Evolutionary conservation across 352 stramenopile genomes (phyloP), one percentile per base, ranked within the genome.

Genomic region (Pythium aphanidermatum): DNA sequence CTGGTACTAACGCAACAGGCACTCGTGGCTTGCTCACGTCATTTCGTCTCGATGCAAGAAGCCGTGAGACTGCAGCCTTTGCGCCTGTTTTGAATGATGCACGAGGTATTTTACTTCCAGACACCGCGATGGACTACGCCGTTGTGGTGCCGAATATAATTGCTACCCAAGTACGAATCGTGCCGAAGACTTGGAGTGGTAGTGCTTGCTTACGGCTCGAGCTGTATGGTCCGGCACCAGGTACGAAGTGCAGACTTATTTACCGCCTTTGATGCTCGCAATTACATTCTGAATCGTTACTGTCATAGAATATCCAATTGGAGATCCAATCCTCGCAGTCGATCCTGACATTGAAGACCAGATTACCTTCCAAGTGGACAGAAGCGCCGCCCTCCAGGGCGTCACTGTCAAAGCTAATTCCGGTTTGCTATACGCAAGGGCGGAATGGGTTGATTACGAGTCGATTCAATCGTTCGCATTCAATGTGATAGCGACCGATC

Each of bases 131-230:
- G 21, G 8, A 17, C 3, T 58, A 58, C 42, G 31, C 23, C n/a
- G 49, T 60, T 8, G 19, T 46, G 3, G n/a, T 65, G 3, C 56
- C 46, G 7, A 79, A 74, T 24, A 8, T 74, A 3, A 49, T 65
- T 16, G 63, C 64, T 10, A 55, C 40, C 4, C 42, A 79, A 21
- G 14, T 84, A 9, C 56, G 67, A 11, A 51, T 84, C 34, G 58
- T 77, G n/a, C 69, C 72, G 0, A 41, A 57, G 0, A 37, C n/a
- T 8, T 84, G 68, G 66, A 30, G 26, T 2, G 69, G 65, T 8
- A 51, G 38, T 5, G 21, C 51, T 3, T 84, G 72, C 45, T 20
- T 84, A 17, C 60, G 39, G 1, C 27, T 84, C n/a, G 72, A 84
- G 33, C 13, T 79, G 0, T 73, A 60, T 16, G 65, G 72, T 8